Percentiles rank a stretch among this genome's conserved stretches.
phyloP scores from a whole-genome alignment of 495 filamentous ascomycete genomes.

The Hypoxylon crocopeplum region DNA sequence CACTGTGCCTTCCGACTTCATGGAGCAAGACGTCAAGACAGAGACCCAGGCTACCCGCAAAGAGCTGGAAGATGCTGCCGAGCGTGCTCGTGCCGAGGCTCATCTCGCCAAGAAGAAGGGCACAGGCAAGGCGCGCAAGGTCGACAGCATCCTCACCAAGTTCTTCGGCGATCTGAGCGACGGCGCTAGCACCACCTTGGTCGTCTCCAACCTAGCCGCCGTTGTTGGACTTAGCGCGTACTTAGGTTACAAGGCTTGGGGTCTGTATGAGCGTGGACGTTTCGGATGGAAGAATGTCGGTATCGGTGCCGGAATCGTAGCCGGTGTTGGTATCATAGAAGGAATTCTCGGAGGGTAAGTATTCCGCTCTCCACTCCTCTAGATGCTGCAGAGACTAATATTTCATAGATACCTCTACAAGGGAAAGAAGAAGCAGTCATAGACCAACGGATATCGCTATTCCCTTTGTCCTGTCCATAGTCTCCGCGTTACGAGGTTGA shows the following conservation, averaged over 20 bases:
- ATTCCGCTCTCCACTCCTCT: neutral
- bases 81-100: slow-evolving; percentile 51
- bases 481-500: slow-evolving; percentile 8
- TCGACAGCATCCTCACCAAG: slow-evolving; percentile 47
- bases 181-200: slow-evolving; percentile 44
- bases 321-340: slow-evolving; percentile 51
- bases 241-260: slow-evolving; percentile 55
- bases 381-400: slow-evolving; percentile 4
- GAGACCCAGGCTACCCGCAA: slow-evolving; percentile 69
- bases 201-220: slow-evolving; percentile 47
- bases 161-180: slow-evolving; percentile 45
- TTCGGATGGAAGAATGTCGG: slow-evolving; percentile 75
- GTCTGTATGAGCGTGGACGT: slow-evolving; percentile 66
- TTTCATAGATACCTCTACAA: slow-evolving; percentile 46
- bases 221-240: slow-evolving; percentile 54
- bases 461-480: neutral
- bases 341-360: slow-evolving; percentile 49
- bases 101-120: slow-evolving; percentile 62
- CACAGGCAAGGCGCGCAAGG: slow-evolving; percentile 39
- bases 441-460: neutral
- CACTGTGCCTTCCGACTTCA: slow-evolving; percentile 71
- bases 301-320: slow-evolving; percentile 61
- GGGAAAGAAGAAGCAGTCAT: slow-evolving; percentile 48
- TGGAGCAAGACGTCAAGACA: slow-evolving; percentile 69
- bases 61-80: slow-evolving; percentile 52